Conservation (phyloP, 2,329 filamentous ascomycete species). For the Fusarium sp. region DNA sequence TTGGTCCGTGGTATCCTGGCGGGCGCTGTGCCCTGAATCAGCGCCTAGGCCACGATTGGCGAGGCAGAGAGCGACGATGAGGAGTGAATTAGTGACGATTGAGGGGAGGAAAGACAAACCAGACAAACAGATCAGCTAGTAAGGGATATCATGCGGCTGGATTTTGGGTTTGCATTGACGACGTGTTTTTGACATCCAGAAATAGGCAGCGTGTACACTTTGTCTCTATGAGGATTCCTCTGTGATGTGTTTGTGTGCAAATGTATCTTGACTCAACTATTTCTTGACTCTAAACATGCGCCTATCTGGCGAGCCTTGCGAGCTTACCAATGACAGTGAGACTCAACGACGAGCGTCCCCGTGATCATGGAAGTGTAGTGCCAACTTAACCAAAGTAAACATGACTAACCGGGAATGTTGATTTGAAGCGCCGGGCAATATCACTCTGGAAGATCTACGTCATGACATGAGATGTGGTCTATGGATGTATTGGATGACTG, state of each 20-base stretch:
- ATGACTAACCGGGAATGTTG: background rate
- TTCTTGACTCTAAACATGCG: background rate
- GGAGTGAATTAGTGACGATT: slow-evolving; percentile 35
- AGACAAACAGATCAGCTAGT: slow-evolving; percentile 51
- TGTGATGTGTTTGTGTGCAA: background rate
- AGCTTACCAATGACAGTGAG: background rate
- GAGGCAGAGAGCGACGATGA: slow-evolving; percentile 41
- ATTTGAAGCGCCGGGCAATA: background rate
- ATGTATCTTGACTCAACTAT: background rate
- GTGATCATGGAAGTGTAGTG: background rate
- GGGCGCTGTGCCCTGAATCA: slow-evolving; percentile 31
- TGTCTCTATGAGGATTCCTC: slow-evolving; percentile 36
- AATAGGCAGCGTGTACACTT: slow-evolving; percentile 46
- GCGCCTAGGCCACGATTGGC: slow-evolving; percentile 37
- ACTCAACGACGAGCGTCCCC: background rate
- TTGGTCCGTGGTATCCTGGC: slow-evolving; percentile 29
- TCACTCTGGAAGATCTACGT: slow-evolving; percentile 4
- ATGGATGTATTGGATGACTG: slow-evolving; percentile 6
- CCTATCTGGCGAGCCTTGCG: background rate
- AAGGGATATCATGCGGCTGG: slow-evolving; percentile 51
- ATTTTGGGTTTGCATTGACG: slow-evolving; percentile 51
- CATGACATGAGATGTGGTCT: slow-evolving; percentile 13
- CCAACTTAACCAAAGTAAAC: background rate
- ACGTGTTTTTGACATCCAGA: slow-evolving; percentile 46
- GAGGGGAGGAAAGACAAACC: slow-evolving; percentile 46